phyloP scores from a whole-genome alignment of 2,329 filamentous ascomycete species.

The Clarireedia hainanense region DNA sequence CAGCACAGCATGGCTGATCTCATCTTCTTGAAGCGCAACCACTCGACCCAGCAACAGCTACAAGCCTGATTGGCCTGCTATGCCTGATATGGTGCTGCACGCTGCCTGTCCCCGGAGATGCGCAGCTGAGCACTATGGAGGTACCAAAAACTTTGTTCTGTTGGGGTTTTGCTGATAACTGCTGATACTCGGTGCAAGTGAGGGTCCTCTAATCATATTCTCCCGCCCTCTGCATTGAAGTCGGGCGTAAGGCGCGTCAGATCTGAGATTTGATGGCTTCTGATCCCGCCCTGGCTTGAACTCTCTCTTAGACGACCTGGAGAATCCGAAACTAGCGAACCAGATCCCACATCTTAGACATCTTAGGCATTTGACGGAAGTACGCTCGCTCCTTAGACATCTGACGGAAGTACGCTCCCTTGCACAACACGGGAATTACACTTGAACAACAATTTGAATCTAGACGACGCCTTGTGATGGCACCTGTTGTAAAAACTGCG shows the following conservation, averaged over 20 bases:
- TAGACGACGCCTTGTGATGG: not conserved
- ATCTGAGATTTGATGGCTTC: not conserved
- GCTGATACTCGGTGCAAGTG: too few species aligned
- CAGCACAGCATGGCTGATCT: not conserved
- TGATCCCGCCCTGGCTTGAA: too few species aligned
- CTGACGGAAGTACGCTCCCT: not conserved
- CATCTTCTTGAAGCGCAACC: not conserved
- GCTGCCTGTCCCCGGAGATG: not conserved
- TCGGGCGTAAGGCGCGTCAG: not conserved
- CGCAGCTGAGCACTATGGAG: not conserved
- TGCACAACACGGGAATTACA: not conserved
- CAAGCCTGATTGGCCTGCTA: not conserved
- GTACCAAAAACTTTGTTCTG: not conserved
- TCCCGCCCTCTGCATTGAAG: not conserved
- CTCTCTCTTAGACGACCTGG: not conserved
- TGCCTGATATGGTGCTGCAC: not conserved
- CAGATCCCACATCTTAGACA: not conserved
- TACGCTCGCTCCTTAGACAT: not conserved
- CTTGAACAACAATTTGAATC: not conserved
- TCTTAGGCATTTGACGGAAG: not conserved
- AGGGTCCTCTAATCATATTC: too few species aligned
- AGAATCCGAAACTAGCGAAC: not conserved
- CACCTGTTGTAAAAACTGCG: not conserved
- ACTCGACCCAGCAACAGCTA: conserved; percentile 4
- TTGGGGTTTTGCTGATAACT: too few species aligned